phyloP scores from a whole-genome alignment of 805 yeast genomes.

The Cyberlindnera galapagoensis region DNA sequence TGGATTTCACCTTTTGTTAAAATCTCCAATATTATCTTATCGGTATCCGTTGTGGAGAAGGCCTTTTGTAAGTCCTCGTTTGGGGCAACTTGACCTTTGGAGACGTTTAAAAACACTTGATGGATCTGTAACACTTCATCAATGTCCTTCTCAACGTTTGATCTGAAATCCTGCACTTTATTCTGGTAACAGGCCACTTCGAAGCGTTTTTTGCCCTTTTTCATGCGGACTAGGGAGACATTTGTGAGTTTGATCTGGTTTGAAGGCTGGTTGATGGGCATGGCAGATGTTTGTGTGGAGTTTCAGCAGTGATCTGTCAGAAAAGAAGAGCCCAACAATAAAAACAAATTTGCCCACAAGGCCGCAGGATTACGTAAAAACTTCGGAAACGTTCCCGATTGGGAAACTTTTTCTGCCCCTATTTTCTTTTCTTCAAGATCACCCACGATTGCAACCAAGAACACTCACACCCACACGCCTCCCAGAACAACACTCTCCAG shows the following conservation, averaged over 20 bases:
- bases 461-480: too few relatives aligned
- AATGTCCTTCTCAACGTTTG: conserved; percentile 81
- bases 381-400: too few relatives aligned
- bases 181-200: conserved; percentile 96
- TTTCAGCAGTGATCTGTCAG: too few relatives aligned
- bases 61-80: conserved; percentile 70
- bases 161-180: conserved; percentile 92
- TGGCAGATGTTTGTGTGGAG: too few relatives aligned
- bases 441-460: background rate
- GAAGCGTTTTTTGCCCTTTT: conserved; percentile 84
- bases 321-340: background rate
- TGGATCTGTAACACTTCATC: conserved; percentile 96
- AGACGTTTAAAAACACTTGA: conserved; percentile 88
- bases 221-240: conserved; percentile 87
- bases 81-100: conserved; percentile 90
- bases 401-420: conserved; percentile 2
- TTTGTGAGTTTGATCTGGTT: conserved; percentile 88
- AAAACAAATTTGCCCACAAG: too few relatives aligned
- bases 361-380: too few relatives aligned
- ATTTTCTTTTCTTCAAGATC: background rate
- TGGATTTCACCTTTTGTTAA: conserved; percentile 90
- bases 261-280: conserved; percentile 79
- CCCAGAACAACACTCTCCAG: background rate
- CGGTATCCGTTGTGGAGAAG: conserved; percentile 72
- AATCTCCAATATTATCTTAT: conserved; percentile 73